phyloP scores from a whole-genome alignment of 2,329 filamentous ascomycete species.

The Fusarium penzigii region DNA sequence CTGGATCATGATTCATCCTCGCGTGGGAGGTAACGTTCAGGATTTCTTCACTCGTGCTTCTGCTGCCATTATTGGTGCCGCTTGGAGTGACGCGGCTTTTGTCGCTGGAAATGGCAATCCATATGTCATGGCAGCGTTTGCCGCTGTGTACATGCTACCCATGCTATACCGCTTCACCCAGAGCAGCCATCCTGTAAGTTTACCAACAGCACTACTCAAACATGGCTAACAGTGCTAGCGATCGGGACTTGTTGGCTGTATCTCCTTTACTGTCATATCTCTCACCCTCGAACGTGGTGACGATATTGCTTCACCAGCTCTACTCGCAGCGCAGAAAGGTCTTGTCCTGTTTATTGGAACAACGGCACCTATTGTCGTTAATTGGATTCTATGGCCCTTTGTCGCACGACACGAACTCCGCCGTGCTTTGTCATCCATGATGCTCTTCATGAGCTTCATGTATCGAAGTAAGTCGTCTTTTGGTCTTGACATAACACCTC shows the following conservation, averaged over 20 bases:
- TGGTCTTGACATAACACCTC: background rate
- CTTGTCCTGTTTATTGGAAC: constrained; percentile 55
- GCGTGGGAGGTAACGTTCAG: constrained; percentile 59
- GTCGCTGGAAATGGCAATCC: constrained; percentile 53
- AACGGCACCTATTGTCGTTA: constrained; percentile 54
- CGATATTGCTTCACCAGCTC: constrained; percentile 35
- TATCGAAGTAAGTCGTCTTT: constrained; percentile 47
- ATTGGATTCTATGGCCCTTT: constrained; percentile 64
- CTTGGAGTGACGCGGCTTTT: constrained; percentile 56
- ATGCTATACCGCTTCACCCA: constrained; percentile 60
- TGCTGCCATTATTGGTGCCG: constrained; percentile 51
- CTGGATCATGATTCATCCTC: constrained; percentile 53
- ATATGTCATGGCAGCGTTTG: constrained; percentile 56
- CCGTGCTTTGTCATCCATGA: constrained; percentile 55
- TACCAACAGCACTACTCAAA: no score
- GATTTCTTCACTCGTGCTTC: constrained; percentile 55
- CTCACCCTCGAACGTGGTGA: constrained; percentile 40
- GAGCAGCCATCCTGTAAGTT: constrained; percentile 51
- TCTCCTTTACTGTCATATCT: constrained; percentile 58
- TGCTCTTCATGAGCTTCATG: constrained; percentile 58
- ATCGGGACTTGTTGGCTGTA: constrained; percentile 59
- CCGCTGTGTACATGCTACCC: constrained; percentile 58
- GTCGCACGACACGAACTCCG: constrained; percentile 60
- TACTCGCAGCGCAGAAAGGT: constrained; percentile 49
- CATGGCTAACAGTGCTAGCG: constrained; percentile 37